Percentiles rank a stretch among this genome's conserved stretches.
Evolutionary conservation across 1,139 yeast genomes (phyloP).

Genomic region (Sugiyamaella xylanicola): DNA sequence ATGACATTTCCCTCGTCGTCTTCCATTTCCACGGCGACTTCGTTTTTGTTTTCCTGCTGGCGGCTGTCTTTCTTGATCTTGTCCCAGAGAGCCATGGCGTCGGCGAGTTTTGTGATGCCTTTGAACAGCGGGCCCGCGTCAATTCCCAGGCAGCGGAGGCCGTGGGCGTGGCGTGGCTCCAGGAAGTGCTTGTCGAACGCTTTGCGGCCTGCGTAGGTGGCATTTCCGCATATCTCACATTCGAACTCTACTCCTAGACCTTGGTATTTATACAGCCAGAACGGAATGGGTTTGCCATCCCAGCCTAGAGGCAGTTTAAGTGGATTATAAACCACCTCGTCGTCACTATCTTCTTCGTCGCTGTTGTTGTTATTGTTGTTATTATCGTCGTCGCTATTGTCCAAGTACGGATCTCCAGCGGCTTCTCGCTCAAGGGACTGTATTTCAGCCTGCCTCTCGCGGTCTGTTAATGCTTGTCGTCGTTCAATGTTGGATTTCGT

Average conservation of each 20-base stretch:
- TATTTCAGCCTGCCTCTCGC: constrained; percentile 65
- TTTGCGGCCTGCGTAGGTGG: constrained; percentile 70
- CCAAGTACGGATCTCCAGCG: constrained; percentile 27
- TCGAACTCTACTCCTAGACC: constrained; percentile 73
- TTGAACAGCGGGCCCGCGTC: constrained; percentile 55
- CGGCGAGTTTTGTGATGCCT: constrained; percentile 67
- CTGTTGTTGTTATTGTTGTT: constrained; percentile 31
- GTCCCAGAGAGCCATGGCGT: constrained; percentile 62
- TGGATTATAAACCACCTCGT: constrained; percentile 41
- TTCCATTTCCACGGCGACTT: constrained; percentile 76
- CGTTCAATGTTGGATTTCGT: constrained; percentile 70
- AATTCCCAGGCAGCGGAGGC: constrained; percentile 76
- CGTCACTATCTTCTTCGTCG: constrained; percentile 36
- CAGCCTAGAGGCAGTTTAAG: constrained; percentile 76
- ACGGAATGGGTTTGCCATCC: constrained; percentile 91
- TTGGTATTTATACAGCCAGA: constrained; percentile 87
- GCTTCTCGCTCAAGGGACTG: constrained; percentile 48
- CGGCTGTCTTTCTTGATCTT: constrained; percentile 49
- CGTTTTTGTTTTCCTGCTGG: constrained; percentile 49
- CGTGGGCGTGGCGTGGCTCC: constrained; percentile 68
- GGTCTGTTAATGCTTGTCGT: constrained; percentile 66
- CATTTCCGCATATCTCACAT: constrained; percentile 89
- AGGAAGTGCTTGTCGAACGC: constrained; percentile 74
- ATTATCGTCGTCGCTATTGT: constrained; percentile 31
- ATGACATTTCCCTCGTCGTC: constrained; percentile 92